Evolutionary conservation across 305 asterid genomes (phyloP), one percentile per base, ranked within the genome.

Genomic region (Andrographis paniculata): DNA sequence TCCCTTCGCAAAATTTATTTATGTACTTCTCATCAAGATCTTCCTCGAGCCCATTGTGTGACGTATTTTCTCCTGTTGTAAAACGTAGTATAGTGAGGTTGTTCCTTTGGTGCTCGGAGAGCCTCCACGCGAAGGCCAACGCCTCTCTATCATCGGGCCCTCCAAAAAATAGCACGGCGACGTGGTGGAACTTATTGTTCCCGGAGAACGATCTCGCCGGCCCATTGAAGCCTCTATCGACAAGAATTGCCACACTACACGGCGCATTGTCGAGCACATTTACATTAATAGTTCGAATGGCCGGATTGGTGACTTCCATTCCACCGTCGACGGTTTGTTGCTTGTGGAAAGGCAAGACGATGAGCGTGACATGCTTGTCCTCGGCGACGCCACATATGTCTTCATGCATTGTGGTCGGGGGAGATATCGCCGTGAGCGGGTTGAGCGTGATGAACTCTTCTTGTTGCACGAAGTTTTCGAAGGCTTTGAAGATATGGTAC

Each of bases 111-210:
- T 22, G 51, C 8, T 9, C 27, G 0, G 33, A 24, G 5, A 45
- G 4, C 0, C 51, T 24, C 27, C 19, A 2, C 6, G 36, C 27
- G 8, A 5, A 16, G 3, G 33, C 51, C 9, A 45, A n/a, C 3
- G 51, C 51, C 14, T 45, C 51, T 4, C 51, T 24, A 17, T 45
- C 51, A 14, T 45, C 51, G 1, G 51, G 51, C 33, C 51, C 51
- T 0, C 51, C 51, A 14, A 45, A 45, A 12, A 43, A 43, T 10
- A 43, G 1, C 27, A 43, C 48, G 5, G 24, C 48, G 6, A 43
- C 24, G 5, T 43, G 23, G 23, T 43, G 6, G 3, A 14, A 17
- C 2, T 3, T 10, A 24, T 24, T 24, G 30, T 24, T 8, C 30
- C 8, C 30, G 30, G 30, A n/a, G n/a, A n/a, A 24, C 30, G 4